A percentile compares a stretch with the other conserved stretches of the same genome.
phyloP scores from a whole-genome alignment of 2,329 filamentous ascomycete species.

The Aspergillus arachidicola region DNA sequence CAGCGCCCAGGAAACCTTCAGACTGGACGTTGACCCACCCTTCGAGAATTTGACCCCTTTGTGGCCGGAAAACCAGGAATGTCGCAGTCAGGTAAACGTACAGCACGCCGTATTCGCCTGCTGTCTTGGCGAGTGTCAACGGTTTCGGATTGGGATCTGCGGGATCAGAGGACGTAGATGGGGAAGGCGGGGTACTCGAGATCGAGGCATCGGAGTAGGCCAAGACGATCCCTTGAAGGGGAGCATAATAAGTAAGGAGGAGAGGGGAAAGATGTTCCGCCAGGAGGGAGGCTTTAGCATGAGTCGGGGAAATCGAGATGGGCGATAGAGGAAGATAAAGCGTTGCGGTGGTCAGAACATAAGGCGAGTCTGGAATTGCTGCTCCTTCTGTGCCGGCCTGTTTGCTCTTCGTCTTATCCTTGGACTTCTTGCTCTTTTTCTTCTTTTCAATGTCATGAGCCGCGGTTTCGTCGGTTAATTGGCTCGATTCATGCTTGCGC shows the following conservation, averaged over 20 bases:
- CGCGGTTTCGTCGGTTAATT: constrained; percentile 24
- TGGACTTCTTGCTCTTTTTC: constrained; percentile 35
- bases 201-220: constrained; percentile 53
- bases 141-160: constrained; percentile 37
- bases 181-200: constrained; percentile 42
- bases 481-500: constrained; percentile 39
- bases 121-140: constrained; percentile 45
- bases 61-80: constrained; percentile 79
- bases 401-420: constrained; percentile 42
- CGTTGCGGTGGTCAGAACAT: constrained; percentile 77
- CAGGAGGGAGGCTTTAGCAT: constrained; percentile 59
- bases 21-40: constrained; percentile 84
- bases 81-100: constrained; percentile 89
- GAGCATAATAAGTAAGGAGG: constrained; percentile 65
- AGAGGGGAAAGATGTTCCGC: constrained; percentile 65
- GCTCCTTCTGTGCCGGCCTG: constrained; percentile 6
- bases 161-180: constrained; percentile 30
- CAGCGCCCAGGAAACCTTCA: constrained; percentile 83
- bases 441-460: constrained; percentile 20
- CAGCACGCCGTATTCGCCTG: constrained; percentile 82
- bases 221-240: constrained; percentile 60
- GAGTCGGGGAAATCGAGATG: constrained; percentile 54
- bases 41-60: constrained; percentile 72
- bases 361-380: constrained; percentile 61
- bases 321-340: constrained; percentile 67